A percentile compares a stretch with the other conserved stretches of the same genome.
phyloP scores from a whole-genome alignment of 2,329 filamentous ascomycete species.

The Neopestalotiopsis sp. region DNA sequence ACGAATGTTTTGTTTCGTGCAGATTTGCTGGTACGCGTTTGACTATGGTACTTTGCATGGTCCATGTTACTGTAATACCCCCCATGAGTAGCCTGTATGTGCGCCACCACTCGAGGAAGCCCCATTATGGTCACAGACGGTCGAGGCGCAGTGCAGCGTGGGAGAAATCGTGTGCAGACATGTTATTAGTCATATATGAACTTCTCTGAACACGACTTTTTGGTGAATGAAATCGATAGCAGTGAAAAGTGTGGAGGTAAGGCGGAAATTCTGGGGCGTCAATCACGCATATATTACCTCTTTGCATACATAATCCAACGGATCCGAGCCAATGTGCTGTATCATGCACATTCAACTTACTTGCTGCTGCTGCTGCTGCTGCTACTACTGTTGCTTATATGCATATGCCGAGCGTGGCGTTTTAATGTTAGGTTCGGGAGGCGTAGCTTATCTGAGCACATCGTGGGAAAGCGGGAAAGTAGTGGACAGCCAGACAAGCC shows the following conservation, averaged over 20 bases:
- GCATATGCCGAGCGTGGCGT: background rate
- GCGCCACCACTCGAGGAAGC: too few species aligned
- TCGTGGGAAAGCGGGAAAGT: background rate
- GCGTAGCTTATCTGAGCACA: slow-evolving; percentile 2
- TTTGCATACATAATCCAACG: background rate
- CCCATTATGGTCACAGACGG: too few species aligned
- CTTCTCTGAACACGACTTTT: too few species aligned
- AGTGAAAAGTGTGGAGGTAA: too few species aligned
- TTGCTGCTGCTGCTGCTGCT: background rate
- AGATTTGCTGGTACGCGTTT: background rate
- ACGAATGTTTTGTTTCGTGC: background rate
- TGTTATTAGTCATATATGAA: too few species aligned
- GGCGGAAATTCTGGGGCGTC: too few species aligned
- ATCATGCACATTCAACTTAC: background rate
- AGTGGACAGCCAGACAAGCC: background rate
- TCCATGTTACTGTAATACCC: background rate
- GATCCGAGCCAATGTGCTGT: background rate
- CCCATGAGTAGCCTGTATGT: too few species aligned
- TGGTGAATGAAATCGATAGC: too few species aligned
- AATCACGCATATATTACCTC: background rate
- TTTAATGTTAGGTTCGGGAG: background rate
- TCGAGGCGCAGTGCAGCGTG: too few species aligned
- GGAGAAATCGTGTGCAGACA: too few species aligned
- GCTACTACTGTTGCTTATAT: too few species aligned
- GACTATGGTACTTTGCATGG: background rate